These are phyloP conservation scores for Coemansia sp. DNA, from an alignment of 192 early-diverging fungal genomes.

Conservation along the genomic window DNA sequence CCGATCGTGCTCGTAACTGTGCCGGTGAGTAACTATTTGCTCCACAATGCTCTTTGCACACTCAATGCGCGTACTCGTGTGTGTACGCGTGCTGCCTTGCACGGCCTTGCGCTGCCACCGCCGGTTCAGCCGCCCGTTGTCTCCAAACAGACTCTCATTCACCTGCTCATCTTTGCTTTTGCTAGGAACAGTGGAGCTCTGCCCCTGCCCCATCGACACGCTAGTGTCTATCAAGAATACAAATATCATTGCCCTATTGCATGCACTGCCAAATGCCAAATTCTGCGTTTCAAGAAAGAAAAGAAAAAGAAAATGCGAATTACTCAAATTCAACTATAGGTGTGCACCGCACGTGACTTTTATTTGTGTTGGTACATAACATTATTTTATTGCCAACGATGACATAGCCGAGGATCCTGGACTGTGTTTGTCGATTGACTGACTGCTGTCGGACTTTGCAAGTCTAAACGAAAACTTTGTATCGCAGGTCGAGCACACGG, in stretches of 20 bases:
- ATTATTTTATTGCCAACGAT: conserved; percentile 2
- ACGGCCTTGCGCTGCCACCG: conserved; percentile 46
- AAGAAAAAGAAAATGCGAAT: neutral
- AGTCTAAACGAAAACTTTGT: conserved; percentile 68
- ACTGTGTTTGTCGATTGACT: conserved; percentile 8
- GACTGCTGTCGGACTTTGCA: conserved; percentile 13
- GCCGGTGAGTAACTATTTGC: conserved; percentile 60
- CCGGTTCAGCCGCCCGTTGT: conserved; percentile 29
- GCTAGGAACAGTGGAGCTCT: conserved; percentile 9
- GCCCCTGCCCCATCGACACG: conserved; percentile 73
- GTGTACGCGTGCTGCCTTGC: neutral
- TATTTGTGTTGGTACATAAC: neutral
- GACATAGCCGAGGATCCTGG: conserved; percentile 10
- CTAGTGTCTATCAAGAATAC: conserved; percentile 80
- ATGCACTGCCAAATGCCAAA: neutral
- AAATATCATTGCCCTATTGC: conserved; percentile 50
- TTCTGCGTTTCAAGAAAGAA: neutral
- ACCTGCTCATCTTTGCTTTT: conserved; percentile 17
- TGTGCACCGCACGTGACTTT: neutral
- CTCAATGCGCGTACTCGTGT: conserved; percentile 55
- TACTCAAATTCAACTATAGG: too few relatives aligned
- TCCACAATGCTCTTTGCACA: conserved; percentile 76
- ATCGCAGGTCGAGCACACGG: conserved; percentile 76
- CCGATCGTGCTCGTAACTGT: conserved; percentile 61
- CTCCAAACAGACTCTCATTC: conserved; percentile 41